Evolutionary conservation across 257 asterid species (phyloP), one percentile per base, ranked within the genome.

Genomic region (Orobanche coerulescens): DNA sequence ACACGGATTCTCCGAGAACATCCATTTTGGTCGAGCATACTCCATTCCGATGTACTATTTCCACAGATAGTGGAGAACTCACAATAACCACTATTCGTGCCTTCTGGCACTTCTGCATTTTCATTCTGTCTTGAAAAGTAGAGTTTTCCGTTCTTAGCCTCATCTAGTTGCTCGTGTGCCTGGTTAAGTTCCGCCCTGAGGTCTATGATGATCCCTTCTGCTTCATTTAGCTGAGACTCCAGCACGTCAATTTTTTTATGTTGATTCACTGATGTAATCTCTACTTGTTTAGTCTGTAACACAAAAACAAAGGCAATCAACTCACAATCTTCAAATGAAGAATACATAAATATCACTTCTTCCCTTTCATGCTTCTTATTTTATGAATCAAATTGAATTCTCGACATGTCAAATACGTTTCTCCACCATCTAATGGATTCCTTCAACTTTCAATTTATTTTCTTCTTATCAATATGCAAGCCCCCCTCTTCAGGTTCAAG

Each of bases 181-280:
- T 66, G 50, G 50, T 46, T 57, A 60, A 89, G 65, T 76, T 89
- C 89, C 9, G 64, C 87, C 52, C 94, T 74, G 19, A 84, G 95
- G 73, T 83, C 88, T 48, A 89, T 14, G 65, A 89, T 81, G 62
- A 86, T 51, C 42, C 79, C 87, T 80, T 89, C 96, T 12, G 95
- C 88, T 86, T 86, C 96, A 67, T 84, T 79, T 39, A 86, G 81
- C 77, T 86, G 96, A 62, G 76, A 72, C 64, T 86, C 95, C 48
- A 88, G 83, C 79, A 75, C 95, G 60, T 73, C 73, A 47, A 62
- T 64, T 73, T 72, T 85, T 46, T 58, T 67, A 59, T 72, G 81
- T 50, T 75, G 82, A 65, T 66, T 72, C 40, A 46, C 53, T 33
- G 71, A 73, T 19, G 65, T 19, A 16, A 54, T 52, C 73, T 78